Conservation (phyloP, 2,329 filamentous ascomycete species). For the Metarhizium robertsii region DNA sequence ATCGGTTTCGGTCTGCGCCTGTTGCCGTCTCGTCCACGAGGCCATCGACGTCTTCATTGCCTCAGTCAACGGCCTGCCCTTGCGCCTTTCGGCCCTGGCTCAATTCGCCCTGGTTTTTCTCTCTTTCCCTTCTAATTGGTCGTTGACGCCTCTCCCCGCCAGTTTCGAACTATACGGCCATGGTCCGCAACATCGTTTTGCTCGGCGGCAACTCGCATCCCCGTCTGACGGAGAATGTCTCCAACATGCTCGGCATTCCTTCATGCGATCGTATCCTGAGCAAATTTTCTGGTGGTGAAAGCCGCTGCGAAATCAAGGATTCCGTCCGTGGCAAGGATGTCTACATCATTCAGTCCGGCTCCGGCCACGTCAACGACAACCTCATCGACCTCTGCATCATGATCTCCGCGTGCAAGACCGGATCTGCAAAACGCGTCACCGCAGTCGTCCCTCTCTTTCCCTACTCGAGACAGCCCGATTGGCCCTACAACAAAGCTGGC, state of each 20-base stretch:
- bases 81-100: background rate
- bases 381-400: slow-evolving; percentile 96
- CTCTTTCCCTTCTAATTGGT: background rate
- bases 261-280: slow-evolving; percentile 71
- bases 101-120: background rate
- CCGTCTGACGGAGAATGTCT: slow-evolving; percentile 75
- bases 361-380: slow-evolving; percentile 89
- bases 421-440: slow-evolving; percentile 85
- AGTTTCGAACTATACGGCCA: slow-evolving; percentile 27
- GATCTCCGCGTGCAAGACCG: slow-evolving; percentile 94
- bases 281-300: slow-evolving; percentile 95
- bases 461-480: slow-evolving; percentile 91
- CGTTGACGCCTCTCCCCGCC: background rate
- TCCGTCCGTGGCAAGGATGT: slow-evolving; percentile 97
- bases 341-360: slow-evolving; percentile 93
- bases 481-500: slow-evolving; percentile 92
- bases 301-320: slow-evolving; percentile 89
- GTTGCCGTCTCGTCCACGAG: slow-evolving; percentile 3
- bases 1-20: background rate
- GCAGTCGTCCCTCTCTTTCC: slow-evolving; percentile 93
- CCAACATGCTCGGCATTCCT: slow-evolving; percentile 81
- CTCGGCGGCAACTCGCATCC: slow-evolving; percentile 92
- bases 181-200: slow-evolving; percentile 94
- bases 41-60: slow-evolving; percentile 1
- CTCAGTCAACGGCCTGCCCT: background rate